Base-by-base conservation (phyloP, 2,329 filamentous ascomycete genomes). In the Diaporthe capsici region DNA sequence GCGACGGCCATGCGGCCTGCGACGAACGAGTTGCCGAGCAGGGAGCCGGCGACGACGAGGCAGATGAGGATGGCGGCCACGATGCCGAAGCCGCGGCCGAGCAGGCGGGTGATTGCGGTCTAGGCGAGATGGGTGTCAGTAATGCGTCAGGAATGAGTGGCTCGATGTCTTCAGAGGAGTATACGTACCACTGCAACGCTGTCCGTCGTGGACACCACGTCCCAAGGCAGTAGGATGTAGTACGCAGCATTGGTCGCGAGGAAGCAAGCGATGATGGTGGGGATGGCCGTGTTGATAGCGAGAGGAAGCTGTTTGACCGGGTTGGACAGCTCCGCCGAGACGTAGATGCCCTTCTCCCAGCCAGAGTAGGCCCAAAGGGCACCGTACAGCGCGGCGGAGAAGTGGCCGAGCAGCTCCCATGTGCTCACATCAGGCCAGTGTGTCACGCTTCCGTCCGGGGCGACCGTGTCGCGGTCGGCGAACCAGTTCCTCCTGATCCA, bases 281-380 rank as follows among this genome's bases (percentile, higher is more conserved):
- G 88, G 44, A 92, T 86, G 0, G 91, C 90, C 0, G 87, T 88
- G 80, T 92, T 91, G 80, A 93, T 91, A 3, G 91, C 90, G 2
- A 89, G 86, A 0, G 91, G 91, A 0, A 93, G 85, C 78, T 91
- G 89, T 25, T 84, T 85, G 0, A 85, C 87, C 0, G 89, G 89
- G 0, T 85, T 80, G 0, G 85, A 86, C 9, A 91, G 84, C 79
- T 91, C 89, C 0, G 88, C 87, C 0, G 88, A 87, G 63, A 91
- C 84, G 78, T 91, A 91, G 70, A 90, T 87, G 4, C 88, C 89
- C 83, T 92, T 92, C 73, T 93, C 91, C 91, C 91, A 93, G 0
- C 91, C 91, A 0, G 89, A 91, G 76, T 92, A 93, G 0, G 90
- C 91, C 91, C 91, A 93, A 0, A 93, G 80, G 0, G 90, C 90